Conservation (phyloP, 2,329 filamentous ascomycete species). For the Penicillium fuscoglaucum region DNA sequence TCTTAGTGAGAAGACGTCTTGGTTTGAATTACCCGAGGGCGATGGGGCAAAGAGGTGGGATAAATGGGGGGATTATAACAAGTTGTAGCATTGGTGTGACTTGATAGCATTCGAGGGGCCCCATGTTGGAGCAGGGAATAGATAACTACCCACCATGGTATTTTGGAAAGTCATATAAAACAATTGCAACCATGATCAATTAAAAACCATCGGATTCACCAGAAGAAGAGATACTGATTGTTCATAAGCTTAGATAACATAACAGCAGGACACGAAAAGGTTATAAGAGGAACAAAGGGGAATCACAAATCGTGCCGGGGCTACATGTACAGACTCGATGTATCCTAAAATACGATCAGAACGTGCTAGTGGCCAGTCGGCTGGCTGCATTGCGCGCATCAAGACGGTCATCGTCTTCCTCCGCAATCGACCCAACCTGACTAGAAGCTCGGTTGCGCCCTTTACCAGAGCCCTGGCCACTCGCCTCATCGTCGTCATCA, state of each 20-base stretch:
- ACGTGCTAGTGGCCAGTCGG: conserved; percentile 89
- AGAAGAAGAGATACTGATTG: not conserved
- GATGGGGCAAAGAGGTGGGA: conserved; percentile 36
- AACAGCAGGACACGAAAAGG: conserved; percentile 22
- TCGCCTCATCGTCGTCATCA: conserved; percentile 61
- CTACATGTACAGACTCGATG: conserved; percentile 36
- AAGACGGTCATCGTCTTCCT: conserved; percentile 78
- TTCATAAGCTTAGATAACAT: conserved; percentile 24
- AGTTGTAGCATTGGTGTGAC: not conserved
- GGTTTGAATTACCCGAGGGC: conserved; percentile 39
- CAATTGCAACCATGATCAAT: not conserved
- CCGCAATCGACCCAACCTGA: conserved; percentile 45
- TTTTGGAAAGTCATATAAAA: not conserved
- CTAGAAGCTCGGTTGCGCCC: conserved; percentile 51
- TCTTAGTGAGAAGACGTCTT: conserved; percentile 43
- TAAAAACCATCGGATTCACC: not conserved
- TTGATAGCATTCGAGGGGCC: not conserved
- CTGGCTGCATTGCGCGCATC: conserved; percentile 96
- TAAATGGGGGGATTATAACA: conserved; percentile 16
- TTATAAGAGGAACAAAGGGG: conserved; percentile 28
- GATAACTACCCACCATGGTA: not conserved
- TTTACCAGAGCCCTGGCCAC: conserved; percentile 43
- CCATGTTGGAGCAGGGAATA: not conserved
- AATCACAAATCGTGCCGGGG: conserved; percentile 36
- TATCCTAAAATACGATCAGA: conserved; percentile 52